These are phyloP conservation scores for Botrytis squamosa DNA, from an alignment of 2,329 filamentous ascomycete genomes.

Conservation along the genomic window DNA sequence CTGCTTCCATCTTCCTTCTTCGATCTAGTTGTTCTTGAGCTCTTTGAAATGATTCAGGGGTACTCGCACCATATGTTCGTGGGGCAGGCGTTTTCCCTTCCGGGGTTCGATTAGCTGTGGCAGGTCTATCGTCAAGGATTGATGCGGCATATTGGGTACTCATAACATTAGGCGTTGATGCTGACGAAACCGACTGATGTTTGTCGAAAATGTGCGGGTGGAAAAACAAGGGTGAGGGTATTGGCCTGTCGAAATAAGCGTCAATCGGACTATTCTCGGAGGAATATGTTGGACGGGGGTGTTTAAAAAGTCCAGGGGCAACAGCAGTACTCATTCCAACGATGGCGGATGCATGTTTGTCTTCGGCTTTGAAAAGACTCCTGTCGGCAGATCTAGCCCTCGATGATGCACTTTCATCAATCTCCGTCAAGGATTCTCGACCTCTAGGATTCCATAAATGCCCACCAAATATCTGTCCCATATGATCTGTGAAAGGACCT, in stretches of 20 bases:
- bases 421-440: constrained; percentile 32
- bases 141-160: constrained; percentile 34
- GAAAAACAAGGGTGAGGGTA: constrained; percentile 37
- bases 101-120: constrained; percentile 48
- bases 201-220: constrained; percentile 33
- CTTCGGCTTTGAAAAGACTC: constrained; percentile 55
- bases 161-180: constrained; percentile 34
- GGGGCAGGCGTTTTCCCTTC: constrained; percentile 42
- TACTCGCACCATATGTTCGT: constrained; percentile 43
- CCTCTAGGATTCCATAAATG: constrained; percentile 31
- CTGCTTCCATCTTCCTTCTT: constrained; percentile 40
- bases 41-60: constrained; percentile 43
- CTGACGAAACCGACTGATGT: constrained; percentile 30
- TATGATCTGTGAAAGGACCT: constrained; percentile 35
- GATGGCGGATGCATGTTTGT: constrained; percentile 64
- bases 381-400: constrained; percentile 65
- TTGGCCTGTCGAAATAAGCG: constrained; percentile 27
- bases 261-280: constrained; percentile 30
- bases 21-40: constrained; percentile 39
- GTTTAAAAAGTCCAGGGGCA: constrained; percentile 54
- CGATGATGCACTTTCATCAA: constrained; percentile 48
- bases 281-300: constrained; percentile 29
- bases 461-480: constrained; percentile 33
- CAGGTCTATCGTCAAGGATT: constrained; percentile 47
- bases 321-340: constrained; percentile 61